A percentile compares a stretch with the other conserved stretches of the same genome.
Evolutionary conservation across 768 basidiomycete species (phyloP).

Genomic region (Coprinellus micaceus): DNA sequence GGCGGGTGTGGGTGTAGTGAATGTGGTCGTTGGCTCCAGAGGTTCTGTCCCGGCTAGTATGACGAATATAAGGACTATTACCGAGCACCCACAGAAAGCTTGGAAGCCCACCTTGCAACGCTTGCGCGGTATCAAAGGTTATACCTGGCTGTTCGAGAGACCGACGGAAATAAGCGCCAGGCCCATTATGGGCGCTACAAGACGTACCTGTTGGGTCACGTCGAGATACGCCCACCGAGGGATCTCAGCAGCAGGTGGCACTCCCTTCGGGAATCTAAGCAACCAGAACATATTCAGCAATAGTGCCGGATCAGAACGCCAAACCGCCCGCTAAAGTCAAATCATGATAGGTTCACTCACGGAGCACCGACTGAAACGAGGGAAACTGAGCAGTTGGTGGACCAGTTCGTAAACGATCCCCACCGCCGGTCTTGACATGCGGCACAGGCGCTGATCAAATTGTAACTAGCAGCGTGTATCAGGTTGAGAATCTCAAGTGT

Average conservation of each 20-base stretch:
- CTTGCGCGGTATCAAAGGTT: slow-evolving; percentile 11
- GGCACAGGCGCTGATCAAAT: slow-evolving; percentile 55
- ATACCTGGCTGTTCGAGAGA: too few species aligned
- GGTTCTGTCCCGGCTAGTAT: too few species aligned
- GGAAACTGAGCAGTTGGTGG: slow-evolving; percentile 27
- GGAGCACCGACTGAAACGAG: slow-evolving; percentile 21
- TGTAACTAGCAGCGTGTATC: slow-evolving; percentile 60
- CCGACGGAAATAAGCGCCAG: too few species aligned
- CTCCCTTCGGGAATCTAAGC: slow-evolving; percentile 39
- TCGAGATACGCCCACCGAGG: slow-evolving; percentile 60
- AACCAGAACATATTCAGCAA: background rate
- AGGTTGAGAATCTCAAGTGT: too few species aligned
- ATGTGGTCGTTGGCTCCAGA: too few species aligned
- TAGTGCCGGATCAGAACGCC: too few species aligned
- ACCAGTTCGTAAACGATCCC: slow-evolving; percentile 36
- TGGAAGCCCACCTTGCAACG: too few species aligned
- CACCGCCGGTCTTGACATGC: slow-evolving; percentile 50
- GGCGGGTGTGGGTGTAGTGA: too few species aligned
- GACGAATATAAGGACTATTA: too few species aligned
- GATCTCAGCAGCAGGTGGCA: slow-evolving; percentile 42
- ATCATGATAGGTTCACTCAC: background rate
- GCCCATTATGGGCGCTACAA: background rate
- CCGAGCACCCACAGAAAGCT: too few species aligned
- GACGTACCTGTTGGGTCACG: slow-evolving; percentile 33
- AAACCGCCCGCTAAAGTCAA: too few species aligned